Percentiles rank a stretch among this genome's conserved stretches.
Evolutionary conservation across 768 basidiomycete genomes (phyloP).

Genomic region (Lactarius indigo): DNA sequence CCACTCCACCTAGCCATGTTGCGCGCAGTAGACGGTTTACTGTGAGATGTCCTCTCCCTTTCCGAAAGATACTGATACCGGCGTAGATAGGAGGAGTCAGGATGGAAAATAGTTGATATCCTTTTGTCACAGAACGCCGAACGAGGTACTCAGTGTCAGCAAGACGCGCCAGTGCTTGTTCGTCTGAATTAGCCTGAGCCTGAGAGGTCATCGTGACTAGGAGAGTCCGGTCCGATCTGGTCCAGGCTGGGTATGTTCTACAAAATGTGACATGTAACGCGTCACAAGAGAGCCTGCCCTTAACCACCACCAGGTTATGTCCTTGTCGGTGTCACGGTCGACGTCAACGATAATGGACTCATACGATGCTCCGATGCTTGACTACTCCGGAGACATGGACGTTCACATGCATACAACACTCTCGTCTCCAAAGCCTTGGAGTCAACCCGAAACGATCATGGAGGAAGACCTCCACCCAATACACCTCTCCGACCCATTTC

Average conservation of each 20-base stretch:
- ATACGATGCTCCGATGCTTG: slow-evolving; percentile 27
- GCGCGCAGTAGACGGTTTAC: slow-evolving; percentile 64
- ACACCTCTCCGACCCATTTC: slow-evolving; percentile 7
- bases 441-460: slow-evolving; percentile 24
- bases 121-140: slow-evolving; percentile 59
- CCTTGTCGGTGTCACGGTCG: slow-evolving; percentile 11
- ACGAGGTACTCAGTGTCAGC: slow-evolving; percentile 66
- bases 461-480: slow-evolving; percentile 23
- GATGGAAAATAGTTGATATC: slow-evolving; percentile 65
- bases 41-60: slow-evolving; percentile 51
- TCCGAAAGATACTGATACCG: slow-evolving; percentile 49
- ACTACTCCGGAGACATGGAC: slow-evolving; percentile 24
- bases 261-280: background rate
- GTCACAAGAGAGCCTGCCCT: slow-evolving; percentile 7
- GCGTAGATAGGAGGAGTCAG: slow-evolving; percentile 60
- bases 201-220: slow-evolving; percentile 5
- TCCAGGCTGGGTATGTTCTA: background rate
- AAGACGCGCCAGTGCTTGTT: slow-evolving; percentile 34
- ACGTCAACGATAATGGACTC: slow-evolving; percentile 23
- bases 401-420: slow-evolving; percentile 27
- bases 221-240: background rate
- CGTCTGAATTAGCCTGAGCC: background rate
- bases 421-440: slow-evolving; percentile 26
- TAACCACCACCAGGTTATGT: slow-evolving; percentile 3
- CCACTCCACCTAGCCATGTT: slow-evolving; percentile 66